Evolutionary conservation across 169 alveolate species (phyloP), one percentile per base, ranked within the genome.

Genomic region (Amoebophrya sp.): DNA sequence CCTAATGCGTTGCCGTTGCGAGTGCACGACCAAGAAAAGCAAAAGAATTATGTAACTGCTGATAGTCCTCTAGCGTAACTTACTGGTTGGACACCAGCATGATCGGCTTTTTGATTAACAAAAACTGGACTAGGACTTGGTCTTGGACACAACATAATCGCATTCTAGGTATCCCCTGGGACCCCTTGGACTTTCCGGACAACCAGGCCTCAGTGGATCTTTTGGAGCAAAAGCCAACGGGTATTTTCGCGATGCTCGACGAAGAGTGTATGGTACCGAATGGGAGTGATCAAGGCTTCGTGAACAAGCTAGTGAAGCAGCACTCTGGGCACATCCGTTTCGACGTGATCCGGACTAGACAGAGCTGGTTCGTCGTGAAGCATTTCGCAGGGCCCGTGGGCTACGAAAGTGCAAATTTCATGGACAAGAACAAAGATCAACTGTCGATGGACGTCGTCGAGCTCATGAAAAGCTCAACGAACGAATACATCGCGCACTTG

Each of bases 311-410:
- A 38, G 93, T 92, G 0, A 95, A 95, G 39, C 96, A 96, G 38
- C 96, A 96, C 91, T 47, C 65, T 40, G 93, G 90, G 2, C 93
- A 95, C 89, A 92, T 92, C n/a, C 93, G 97, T 40, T 97, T 97
- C 91, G 96, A 91, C 41, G 94, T 95, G 89, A 96, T 96, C 39
- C 95, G 95, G 92, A 96, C 96, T 34, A 96, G 96, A 41, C 97
- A 95, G 91, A 92, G 92, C 92, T 92, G 96, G 93, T 97, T 97
- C 78, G 94, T 96, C 41, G 96, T 98, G n/a, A 94, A 96, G 41
- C 99, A 98, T 94, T 98, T 97, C 93, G 99, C 99, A 1, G 99
- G 99, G 39, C 97, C 97, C 40, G 99, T 98, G n/a, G 95, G 95
- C 76, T 98, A 98, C 94, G 95, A 96, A 93, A 93, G 97, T n/a